phyloP scores from a whole-genome alignment of 2,329 filamentous ascomycete genomes.

The Hirsutella thompsonii region DNA sequence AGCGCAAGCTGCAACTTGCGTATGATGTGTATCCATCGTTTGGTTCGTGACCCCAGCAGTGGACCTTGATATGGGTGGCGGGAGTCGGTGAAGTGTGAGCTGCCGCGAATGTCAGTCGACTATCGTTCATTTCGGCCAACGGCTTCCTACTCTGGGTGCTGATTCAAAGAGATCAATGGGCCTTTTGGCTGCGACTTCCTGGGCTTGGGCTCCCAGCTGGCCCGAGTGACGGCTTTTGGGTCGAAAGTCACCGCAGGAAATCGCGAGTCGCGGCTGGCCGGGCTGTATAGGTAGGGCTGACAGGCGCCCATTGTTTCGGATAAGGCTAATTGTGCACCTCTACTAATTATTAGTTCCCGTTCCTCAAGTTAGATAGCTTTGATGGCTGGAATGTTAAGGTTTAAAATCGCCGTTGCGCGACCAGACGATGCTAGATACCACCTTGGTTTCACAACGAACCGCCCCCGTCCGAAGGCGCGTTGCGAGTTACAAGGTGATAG shows the following conservation, averaged over 20 bases:
- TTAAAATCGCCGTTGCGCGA: not conserved
- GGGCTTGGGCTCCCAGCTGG: constrained; percentile 56
- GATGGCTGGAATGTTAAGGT: not conserved
- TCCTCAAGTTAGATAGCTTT: too few relatives aligned
- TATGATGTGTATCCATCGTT: constrained; percentile 55
- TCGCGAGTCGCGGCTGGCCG: constrained; percentile 35
- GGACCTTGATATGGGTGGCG: constrained; percentile 48
- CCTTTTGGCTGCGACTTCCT: constrained; percentile 55
- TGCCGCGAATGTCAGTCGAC: constrained; percentile 12
- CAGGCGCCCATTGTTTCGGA: constrained; percentile 14
- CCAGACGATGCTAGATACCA: not conserved
- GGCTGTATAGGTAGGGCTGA: constrained; percentile 61
- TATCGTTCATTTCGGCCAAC: not conserved
- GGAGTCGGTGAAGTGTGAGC: constrained; percentile 49
- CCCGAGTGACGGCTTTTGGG: constrained; percentile 72
- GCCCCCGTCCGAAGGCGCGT: too few relatives aligned
- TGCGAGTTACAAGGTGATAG: too few relatives aligned
- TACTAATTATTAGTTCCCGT: too few relatives aligned
- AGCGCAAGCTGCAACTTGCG: constrained; percentile 58
- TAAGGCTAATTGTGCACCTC: too few relatives aligned
- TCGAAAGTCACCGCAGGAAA: constrained; percentile 55
- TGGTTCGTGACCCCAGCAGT: constrained; percentile 57
- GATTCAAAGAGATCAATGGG: constrained; percentile 70
- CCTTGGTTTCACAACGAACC: too few relatives aligned
- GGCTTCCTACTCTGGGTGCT: constrained; percentile 64